Base-by-base conservation (phyloP, 331 rosid species). In the Rosa hybrid region DNA sequence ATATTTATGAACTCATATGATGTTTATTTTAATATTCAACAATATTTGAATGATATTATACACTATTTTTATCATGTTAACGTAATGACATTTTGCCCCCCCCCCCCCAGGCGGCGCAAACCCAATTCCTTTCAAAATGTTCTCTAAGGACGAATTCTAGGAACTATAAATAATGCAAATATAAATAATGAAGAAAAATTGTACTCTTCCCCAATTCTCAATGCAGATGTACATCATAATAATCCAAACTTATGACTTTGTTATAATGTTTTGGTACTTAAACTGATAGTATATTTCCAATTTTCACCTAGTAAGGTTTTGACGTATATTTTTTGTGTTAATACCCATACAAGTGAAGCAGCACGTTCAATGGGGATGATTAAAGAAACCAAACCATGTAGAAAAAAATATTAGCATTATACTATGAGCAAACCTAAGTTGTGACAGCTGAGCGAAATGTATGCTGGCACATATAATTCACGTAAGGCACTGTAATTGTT, bases 341-440 rank as follows among this genome's bases (percentile, higher is more conserved):
- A 50, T 30, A 78, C 73, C 77, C 50, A 46, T 46, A 75, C 87
- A 86, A 89, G 88, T 91, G 93, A 85, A 80, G 85, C 62, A 71
- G 84, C 81, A 74, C 50, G 78, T 78, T 81, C 85, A 69, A 77
- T 18, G 80, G 48, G 73, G 74, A 77, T 49, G 51, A 77, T 65
- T 49, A 77, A 57, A 65, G 49, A 48, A 77, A 46, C 34, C 21
- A 48, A 48, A 42, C 8, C 10, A 77, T 64, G 23, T 46, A 23
- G 27, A 38, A 11, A 54, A 38, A 39, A 44, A 68, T 6, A 68
- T 30, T 17, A 18, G 7, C 60, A 44, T 12, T 38, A 1, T 72
- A 6, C 17, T 17, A 30, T 46, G 72, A 64, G 72, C 72, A 17
- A 25, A 27, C 48, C 62, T 4, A 76, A 63, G 46, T 20, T 34